Evolutionary conservation across 2,329 filamentous ascomycete species (phyloP).

Genomic region (Claviceps spartinae): DNA sequence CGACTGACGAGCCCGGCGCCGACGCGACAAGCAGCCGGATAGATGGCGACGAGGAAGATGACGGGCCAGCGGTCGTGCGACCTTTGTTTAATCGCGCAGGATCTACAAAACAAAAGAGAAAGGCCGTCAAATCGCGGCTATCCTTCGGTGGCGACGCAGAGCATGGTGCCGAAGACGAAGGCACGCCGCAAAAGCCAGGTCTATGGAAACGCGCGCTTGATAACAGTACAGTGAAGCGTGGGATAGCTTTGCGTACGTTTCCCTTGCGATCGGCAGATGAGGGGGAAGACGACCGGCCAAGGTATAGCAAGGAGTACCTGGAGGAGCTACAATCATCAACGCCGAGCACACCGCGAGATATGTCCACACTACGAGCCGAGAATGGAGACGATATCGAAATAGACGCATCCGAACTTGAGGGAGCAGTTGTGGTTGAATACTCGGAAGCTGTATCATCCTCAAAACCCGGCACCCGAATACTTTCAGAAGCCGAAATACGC

Average conservation of each 20-base stretch:
- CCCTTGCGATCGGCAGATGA: constrained; percentile 38
- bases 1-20: constrained; percentile 24
- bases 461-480: constrained; percentile 39
- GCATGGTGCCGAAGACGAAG: constrained; percentile 32
- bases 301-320: constrained; percentile 76
- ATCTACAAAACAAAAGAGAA: constrained; percentile 53
- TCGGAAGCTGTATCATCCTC: constrained; percentile 16
- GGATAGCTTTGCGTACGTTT: constrained; percentile 31
- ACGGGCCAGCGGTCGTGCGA: constrained; percentile 34
- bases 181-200: constrained; percentile 52
- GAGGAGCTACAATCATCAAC: constrained; percentile 77
- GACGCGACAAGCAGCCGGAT: constrained; percentile 11
- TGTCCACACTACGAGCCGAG: constrained; percentile 30
- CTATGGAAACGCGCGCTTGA: constrained; percentile 52
- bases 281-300: constrained; percentile 55
- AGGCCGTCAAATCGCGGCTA: constrained; percentile 41
- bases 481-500: constrained; percentile 71
- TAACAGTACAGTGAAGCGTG: constrained; percentile 49
- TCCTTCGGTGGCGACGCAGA: constrained; percentile 56
- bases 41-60: constrained; percentile 28
- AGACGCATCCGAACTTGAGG: constrained; percentile 48
- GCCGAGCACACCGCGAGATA: constrained; percentile 62
- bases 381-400: constrained; percentile 40
- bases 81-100: constrained; percentile 32
- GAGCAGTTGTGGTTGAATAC: constrained; percentile 49